A percentile compares a stretch with the other conserved stretches of the same genome.
These are phyloP conservation scores for Protea cynaroides DNA, from an alignment of 164 flowering plant species.

Conservation along the genomic window DNA sequence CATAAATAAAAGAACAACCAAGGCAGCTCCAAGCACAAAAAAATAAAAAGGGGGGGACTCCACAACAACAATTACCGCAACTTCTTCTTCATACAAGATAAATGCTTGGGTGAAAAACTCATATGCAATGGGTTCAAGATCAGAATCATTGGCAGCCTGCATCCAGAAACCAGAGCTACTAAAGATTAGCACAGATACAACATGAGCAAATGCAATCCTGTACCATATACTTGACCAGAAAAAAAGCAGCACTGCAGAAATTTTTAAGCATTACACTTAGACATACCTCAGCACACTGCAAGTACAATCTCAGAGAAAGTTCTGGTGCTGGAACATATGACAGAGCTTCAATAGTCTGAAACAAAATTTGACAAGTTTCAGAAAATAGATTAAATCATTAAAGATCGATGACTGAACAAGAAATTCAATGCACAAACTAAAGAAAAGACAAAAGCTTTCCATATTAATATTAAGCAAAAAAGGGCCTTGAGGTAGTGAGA, in stretches of 20 bases:
- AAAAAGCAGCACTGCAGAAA: not conserved
- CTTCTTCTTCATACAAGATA: slow-evolving; percentile 95
- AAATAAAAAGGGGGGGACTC: no score
- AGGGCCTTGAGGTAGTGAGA: no score
- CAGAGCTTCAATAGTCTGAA: slow-evolving; percentile 79
- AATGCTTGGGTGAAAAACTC: slow-evolving; percentile 97
- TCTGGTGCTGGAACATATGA: slow-evolving; percentile 76
- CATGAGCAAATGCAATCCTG: not conserved
- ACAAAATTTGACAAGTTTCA: slow-evolving; percentile 5
- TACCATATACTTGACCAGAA: no score
- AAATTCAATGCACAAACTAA: not conserved
- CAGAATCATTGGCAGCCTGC: slow-evolving; percentile 97
- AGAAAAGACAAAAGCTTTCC: no score
- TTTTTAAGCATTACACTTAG: not conserved
- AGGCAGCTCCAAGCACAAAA: no score
- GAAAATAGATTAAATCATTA: slow-evolving; percentile 5
- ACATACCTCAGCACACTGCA: slow-evolving; percentile 95
- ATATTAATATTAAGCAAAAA: no score
- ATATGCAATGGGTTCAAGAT: slow-evolving; percentile 92
- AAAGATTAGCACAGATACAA: slow-evolving; percentile 6
- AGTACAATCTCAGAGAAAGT: slow-evolving; percentile 75
- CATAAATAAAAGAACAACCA: no score
- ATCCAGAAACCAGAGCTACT: slow-evolving; percentile 1
- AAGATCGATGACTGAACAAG: not conserved
- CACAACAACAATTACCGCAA: slow-evolving; percentile 55